Percentiles rank a stretch among this genome's conserved stretches.
These are phyloP conservation scores for Cardamine occulta DNA, from an alignment of 345 rosid species.

Conservation along the genomic window DNA sequence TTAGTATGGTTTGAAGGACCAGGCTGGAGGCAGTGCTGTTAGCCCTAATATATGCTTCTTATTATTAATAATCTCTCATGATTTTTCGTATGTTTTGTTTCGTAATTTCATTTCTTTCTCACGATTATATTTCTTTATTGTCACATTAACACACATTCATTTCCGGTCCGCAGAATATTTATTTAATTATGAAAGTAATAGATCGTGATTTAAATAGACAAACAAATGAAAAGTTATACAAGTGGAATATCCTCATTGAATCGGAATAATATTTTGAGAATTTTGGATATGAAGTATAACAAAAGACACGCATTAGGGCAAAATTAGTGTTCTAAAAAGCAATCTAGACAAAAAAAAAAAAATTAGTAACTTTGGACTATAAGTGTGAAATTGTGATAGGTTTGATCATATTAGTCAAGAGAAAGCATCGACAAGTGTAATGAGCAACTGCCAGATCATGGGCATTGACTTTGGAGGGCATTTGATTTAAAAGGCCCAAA, in stretches of 20 bases:
- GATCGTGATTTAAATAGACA: not conserved
- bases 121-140: not conserved
- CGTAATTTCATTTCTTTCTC: conserved; percentile 1
- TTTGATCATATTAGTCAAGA: not conserved
- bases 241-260: not conserved
- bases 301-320: not conserved
- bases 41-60: conserved; percentile 21
- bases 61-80: conserved; percentile 22
- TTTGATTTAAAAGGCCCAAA: conserved; percentile 18
- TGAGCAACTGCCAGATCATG: conserved; percentile 19
- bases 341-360: not conserved
- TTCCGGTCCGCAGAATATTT: not conserved
- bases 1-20: conserved; percentile 33
- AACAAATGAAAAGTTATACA: not conserved
- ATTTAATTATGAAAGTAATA: not conserved
- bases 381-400: conserved; percentile 1
- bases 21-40: conserved; percentile 48
- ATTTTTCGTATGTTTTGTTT: conserved; percentile 18
- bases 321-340: not conserved
- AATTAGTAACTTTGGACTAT: not conserved
- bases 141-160: not conserved
- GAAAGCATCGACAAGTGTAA: conserved; percentile 21
- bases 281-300: not conserved
- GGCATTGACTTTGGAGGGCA: conserved; percentile 32
- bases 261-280: not conserved